These are phyloP conservation scores for Eremochloa ophiuroides DNA, from an alignment of 176 grass and related monocot genomes.

Conservation along the genomic window DNA sequence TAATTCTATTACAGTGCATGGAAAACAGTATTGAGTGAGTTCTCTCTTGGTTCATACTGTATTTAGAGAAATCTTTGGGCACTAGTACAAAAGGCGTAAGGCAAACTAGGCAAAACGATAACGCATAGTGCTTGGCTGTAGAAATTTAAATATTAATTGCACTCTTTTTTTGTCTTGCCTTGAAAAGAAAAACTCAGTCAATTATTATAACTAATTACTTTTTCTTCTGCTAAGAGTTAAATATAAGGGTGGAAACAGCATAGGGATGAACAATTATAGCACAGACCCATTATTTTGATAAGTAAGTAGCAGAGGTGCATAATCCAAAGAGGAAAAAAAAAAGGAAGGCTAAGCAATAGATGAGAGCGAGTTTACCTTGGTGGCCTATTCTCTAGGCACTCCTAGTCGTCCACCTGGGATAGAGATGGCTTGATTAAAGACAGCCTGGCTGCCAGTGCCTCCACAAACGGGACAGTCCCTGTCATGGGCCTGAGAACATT, in stretches of 20 bases:
- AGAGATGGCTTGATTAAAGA: conserved; percentile 84
- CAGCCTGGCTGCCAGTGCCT: conserved; percentile 72
- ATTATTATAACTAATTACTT: not conserved
- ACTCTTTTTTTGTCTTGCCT: not conserved
- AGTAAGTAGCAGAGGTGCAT: no score
- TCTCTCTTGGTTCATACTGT: not conserved
- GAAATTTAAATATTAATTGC: no score
- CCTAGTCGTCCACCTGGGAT: conserved; percentile 57
- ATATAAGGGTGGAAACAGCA: not conserved
- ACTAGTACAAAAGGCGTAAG: not conserved
- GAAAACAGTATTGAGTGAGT: not conserved
- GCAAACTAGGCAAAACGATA: not conserved
- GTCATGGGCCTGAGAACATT: conserved; percentile 71
- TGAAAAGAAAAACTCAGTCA: not conserved
- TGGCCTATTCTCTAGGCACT: conserved; percentile 70
- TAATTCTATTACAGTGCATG: not conserved
- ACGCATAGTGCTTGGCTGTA: not conserved
- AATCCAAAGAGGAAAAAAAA: no score
- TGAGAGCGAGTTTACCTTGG: no score
- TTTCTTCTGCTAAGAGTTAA: not conserved
- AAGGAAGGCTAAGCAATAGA: no score
- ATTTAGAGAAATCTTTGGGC: not conserved
- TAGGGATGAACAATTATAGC: no score
- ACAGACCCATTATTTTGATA: no score
- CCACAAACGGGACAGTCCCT: conserved; percentile 84